Evolutionary conservation across 768 basidiomycete species (phyloP), one percentile per base, ranked within the genome.

Genomic region (Boletales sp.): DNA sequence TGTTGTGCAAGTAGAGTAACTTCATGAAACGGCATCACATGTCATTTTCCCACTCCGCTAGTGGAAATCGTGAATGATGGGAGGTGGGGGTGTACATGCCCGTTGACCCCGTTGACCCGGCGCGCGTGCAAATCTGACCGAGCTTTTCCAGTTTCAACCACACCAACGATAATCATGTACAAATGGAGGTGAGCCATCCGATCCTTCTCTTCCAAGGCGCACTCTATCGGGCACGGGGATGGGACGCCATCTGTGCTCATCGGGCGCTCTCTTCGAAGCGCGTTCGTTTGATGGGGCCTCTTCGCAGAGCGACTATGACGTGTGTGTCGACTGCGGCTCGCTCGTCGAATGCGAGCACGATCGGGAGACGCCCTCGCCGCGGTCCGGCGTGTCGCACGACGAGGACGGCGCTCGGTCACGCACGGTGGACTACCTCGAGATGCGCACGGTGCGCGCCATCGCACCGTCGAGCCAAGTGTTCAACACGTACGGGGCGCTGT

Each of bases 401-500:
- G 46, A 21, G 21, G 21, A 21, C 21, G 21, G 4, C 21, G 21
- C 2, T 21, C 21, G 21, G 11, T 21, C 37, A 10, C 31, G 31
- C 47, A 46, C 41, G 40, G 74, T 75, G 51, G 60, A 71, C 41
- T 74, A 62, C 58, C 82, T 78, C 56, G 87, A 90, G 48, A 89
- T 92, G 82, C 82, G 87, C 4, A 72, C 80, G 1, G 79, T 82
- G 52, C 62, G 66, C 13, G 55, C 68, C n/a, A 74, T 90, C 37
- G 65, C 69, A 8, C 71, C 79, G 0, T 67, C 69, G 36, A 70
- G 71, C 10, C 82, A 91, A 50, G 72, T 89, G 18, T 90, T 82
- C 73, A 92, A 92, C 64, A 86, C 86, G 1, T 92, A 91, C 60
- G 83, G 84, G n/a, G 67, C 70, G 4, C 70, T 90, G 34, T 71